phyloP scores from a whole-genome alignment of 768 basidiomycete species.

The Tulasnella sp. region DNA sequence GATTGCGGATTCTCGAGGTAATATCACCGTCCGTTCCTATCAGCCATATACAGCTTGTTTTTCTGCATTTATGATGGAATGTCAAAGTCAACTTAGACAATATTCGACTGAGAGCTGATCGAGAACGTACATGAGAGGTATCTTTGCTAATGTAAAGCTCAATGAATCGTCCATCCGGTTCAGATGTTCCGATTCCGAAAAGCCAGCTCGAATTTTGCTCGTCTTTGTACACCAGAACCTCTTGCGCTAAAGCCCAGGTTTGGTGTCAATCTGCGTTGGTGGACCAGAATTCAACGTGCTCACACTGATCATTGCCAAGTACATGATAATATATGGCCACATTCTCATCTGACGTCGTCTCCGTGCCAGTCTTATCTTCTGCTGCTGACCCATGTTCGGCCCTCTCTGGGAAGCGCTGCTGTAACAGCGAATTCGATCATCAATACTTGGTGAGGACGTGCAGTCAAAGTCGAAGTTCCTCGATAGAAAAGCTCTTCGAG shows the following conservation, averaged over 20 bases:
- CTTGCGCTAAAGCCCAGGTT: constrained; percentile 56
- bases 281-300: not conserved
- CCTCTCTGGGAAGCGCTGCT: constrained; percentile 62
- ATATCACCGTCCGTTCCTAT: constrained; percentile 65
- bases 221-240: constrained; percentile 69
- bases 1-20: constrained; percentile 43
- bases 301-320: constrained; percentile 71
- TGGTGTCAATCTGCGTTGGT: not conserved
- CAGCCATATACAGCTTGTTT: constrained; percentile 74
- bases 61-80: constrained; percentile 50
- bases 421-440: not conserved
- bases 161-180: constrained; percentile 67
- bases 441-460: not conserved
- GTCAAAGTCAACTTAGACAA: not conserved
- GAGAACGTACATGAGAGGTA: constrained; percentile 50
- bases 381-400: constrained; percentile 51
- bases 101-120: no score
- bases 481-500: constrained; percentile 84
- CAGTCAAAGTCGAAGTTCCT: constrained; percentile 40
- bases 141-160: constrained; percentile 60
- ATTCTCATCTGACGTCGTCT: constrained; percentile 64
- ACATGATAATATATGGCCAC: constrained; percentile 79
- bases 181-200: constrained; percentile 60
- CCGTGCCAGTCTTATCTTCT: constrained; percentile 53
- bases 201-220: constrained; percentile 66